Evolutionary conservation across 495 filamentous ascomycete genomes (phyloP), one percentile per base, ranked within the genome.

Genomic region (Viridothelium virens): DNA sequence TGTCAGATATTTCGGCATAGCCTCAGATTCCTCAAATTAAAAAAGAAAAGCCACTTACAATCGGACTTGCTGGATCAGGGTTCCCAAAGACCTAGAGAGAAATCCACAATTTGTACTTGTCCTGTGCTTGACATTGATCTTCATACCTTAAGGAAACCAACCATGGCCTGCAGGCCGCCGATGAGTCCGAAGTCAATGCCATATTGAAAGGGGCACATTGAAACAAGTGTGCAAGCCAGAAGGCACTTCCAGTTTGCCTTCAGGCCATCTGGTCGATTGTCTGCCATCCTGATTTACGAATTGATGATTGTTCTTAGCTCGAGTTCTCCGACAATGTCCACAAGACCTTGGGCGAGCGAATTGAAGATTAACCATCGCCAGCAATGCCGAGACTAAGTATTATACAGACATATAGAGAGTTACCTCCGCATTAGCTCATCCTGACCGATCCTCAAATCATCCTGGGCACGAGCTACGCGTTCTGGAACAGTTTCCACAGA

Each of bases 111-210:
- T 25, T 25, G 25, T 25, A 25, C 25, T 25, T 25, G 25, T 25
- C 25, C 25, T 25, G 25, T 25, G 25, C 25, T 25, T 25, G 25
- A 25, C 25, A 25, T 25, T 25, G 25, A 25, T 25, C 25, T 33
- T 64, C 44, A 31, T 64, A 81, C 80, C 74, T 81, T 70, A 62
- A 86, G 74, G 71, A 86, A 87, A n/a, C 84, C 83, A 41, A 77
- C 65, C 84, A 86, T 87, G 64, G 84, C 84, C 68, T 86, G 84
- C 16, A 87, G 74, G 65, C 84, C 83, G 10, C 83, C 84, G 61
- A 87, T 83, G 62, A 85, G 75, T 14, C 83, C 84, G 69, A 86
- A 87, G 66, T 87, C 84, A 56, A 86, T 71, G 10, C 84, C 84
- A 78, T 86, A 87, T 70, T 86, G 84, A 69, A 87, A 87, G 0